Percentiles rank a stretch among this genome's conserved stretches.
phyloP scores from a whole-genome alignment of 2,329 filamentous ascomycete species.

The Trichoderma atrobrunneum region DNA sequence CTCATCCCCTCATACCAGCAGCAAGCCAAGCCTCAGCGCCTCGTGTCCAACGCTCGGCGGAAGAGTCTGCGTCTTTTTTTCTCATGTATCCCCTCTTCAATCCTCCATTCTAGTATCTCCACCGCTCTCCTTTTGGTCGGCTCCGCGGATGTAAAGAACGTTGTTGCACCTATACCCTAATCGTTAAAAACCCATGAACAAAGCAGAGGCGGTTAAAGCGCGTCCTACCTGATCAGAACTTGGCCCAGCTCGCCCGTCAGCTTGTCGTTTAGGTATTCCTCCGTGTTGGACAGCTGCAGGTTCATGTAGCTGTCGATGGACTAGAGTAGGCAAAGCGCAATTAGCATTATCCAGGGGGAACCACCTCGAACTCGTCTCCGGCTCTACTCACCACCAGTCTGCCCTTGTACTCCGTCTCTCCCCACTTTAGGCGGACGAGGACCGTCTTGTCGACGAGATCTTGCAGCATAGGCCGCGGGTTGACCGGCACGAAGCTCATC shows the following conservation, averaged over 20 bases:
- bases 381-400: constrained; percentile 57
- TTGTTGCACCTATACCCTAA: constrained; percentile 73
- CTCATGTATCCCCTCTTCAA: constrained; percentile 27
- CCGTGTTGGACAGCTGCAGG: constrained; percentile 83
- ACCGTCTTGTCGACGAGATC: constrained; percentile 88
- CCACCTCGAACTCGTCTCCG: neutral
- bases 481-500: constrained; percentile 77
- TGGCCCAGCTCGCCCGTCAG: constrained; percentile 81
- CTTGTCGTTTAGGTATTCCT: constrained; percentile 90
- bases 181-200: neutral
- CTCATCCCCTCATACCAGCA: neutral
- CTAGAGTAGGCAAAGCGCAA: constrained; percentile 14
- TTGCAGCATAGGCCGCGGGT: constrained; percentile 95
- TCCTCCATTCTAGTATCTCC: constrained; percentile 60
- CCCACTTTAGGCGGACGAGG: constrained; percentile 94
- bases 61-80: neutral
- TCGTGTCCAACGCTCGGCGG: neutral
- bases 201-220: neutral
- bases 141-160: constrained; percentile 82
- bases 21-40: constrained; percentile 6
- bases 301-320: constrained; percentile 99
- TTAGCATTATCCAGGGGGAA: neutral
- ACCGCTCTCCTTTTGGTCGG: constrained; percentile 46
- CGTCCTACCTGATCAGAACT: constrained; percentile 77
- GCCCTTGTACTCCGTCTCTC: constrained; percentile 95